Base-by-base conservation (phyloP, 2,329 filamentous ascomycete genomes). In the Mycogone perniciosa region DNA sequence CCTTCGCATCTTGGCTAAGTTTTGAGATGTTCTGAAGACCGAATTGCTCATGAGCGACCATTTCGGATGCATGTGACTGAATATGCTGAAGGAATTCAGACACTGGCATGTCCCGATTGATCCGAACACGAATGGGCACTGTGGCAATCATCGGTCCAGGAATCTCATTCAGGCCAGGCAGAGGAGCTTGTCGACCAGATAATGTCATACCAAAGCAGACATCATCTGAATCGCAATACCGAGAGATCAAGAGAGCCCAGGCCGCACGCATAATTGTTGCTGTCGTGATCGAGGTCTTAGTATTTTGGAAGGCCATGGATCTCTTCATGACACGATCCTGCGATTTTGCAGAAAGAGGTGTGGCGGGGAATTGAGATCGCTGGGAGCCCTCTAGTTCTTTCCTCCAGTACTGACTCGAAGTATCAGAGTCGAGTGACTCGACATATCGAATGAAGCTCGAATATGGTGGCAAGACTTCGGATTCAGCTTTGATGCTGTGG, bases 11-110 rank as follows among this genome's bases (percentile, higher is more conserved):
- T 26, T 26, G n/a, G n/a, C 44, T 31, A 27, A 53, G 26, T 30
- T 52, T 54, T 2, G 47, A 37, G 75, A 43, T 56, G 43, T 65
- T 59, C 5, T 61, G 57, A 2, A 67, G 49, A 11, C 62, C 61
- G 29, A 61, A 53, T 8, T 65, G 55, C 42, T 62, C 65, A 47
- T 53, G 57, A 2, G 53, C 44, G 6, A 57, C 53, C 58, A 60
- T 59, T 41, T 62, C 58, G 11, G 55, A 46, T 4, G 58, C 50
- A 42, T 54, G 54, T 7, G 53, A 50, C 53, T 66, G 62, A 6
- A 63, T 41, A n/a, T 43, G 41, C n/a, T 46, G 46, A 2, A 60
- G 52, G 10, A 53, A 46, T 7, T 46, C 31, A 5, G 43, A 44
- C 3, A 51, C 26, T 2, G 9, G 20, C 27, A 34, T 35, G 2